phyloP scores from a whole-genome alignment of 352 stramenopile species.

The Phytopythium kandeliae region DNA sequence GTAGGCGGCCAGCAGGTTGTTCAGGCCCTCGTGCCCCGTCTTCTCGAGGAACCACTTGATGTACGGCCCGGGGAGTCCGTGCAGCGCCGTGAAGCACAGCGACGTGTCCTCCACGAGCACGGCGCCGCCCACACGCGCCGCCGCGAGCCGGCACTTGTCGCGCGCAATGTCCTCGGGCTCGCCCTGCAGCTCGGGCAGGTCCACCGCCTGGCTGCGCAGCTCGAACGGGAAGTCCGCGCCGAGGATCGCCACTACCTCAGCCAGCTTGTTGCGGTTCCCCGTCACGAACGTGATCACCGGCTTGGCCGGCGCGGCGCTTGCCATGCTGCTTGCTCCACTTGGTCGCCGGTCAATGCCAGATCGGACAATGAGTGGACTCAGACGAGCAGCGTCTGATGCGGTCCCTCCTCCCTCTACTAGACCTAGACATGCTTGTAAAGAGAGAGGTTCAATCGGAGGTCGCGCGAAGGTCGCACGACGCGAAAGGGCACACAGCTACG shows the following conservation, averaged over 20 bases:
- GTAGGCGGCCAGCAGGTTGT: constrained; percentile 93
- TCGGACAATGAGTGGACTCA: too few species aligned
- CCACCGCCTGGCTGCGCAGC: constrained; percentile 89
- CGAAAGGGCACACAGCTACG: constrained; percentile 4
- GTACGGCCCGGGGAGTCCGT: constrained; percentile 94
- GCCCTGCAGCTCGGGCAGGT: constrained; percentile 97
- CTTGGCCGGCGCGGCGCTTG: constrained; percentile 16
- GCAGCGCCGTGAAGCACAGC: constrained; percentile 95
- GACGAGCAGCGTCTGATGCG: not conserved
- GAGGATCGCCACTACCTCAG: constrained; percentile 79
- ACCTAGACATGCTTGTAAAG: not conserved
- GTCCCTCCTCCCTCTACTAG: not conserved
- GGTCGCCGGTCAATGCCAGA: too few species aligned
- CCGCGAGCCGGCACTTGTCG: constrained; percentile 93
- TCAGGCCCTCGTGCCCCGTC: constrained; percentile 90
- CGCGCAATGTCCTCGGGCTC: constrained; percentile 92
- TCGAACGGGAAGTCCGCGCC: constrained; percentile 87
- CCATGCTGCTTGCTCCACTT: not conserved
- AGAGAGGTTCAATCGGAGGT: not conserved
- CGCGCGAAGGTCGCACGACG: constrained; percentile 1
- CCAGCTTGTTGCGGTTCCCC: constrained; percentile 84
- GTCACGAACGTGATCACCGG: constrained; percentile 80
- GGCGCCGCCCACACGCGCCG: constrained; percentile 76
- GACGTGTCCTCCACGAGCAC: constrained; percentile 97
- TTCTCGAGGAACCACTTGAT: constrained; percentile 99